Conservation (phyloP, 306 rosid species). For the Senna tora region DNA sequence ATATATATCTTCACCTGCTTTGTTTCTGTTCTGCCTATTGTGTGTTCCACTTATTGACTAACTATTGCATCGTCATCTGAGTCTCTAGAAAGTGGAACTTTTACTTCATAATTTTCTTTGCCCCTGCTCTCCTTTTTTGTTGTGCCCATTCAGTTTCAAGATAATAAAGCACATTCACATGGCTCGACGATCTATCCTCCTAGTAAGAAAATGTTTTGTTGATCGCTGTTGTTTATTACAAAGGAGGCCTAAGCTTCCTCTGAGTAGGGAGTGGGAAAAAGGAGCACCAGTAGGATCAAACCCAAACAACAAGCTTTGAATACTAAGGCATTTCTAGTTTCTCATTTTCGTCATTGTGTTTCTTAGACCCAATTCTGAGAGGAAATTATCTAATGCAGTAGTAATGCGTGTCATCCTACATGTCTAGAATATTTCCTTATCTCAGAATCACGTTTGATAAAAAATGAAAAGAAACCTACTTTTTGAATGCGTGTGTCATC, state of each 20-base stretch:
- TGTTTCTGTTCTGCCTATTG: not conserved
- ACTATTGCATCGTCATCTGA: constrained; percentile 18
- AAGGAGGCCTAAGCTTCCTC: not conserved
- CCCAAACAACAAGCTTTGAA: not conserved
- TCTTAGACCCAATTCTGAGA: not conserved
- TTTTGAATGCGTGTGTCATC: no score
- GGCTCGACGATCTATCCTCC: no score
- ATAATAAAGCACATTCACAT: no score
- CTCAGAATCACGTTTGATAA: no score
- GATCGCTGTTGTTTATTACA: not conserved
- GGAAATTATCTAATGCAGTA: not conserved
- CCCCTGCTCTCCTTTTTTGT: not conserved
- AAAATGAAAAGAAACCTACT: no score
- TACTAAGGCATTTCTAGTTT: not conserved
- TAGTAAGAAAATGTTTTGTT: no score
- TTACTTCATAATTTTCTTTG: not conserved
- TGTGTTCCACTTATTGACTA: not conserved
- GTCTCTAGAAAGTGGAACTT: not conserved
- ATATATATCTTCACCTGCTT: not conserved
- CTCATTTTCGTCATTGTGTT: not conserved
- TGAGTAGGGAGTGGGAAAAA: not conserved
- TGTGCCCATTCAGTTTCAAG: not conserved
- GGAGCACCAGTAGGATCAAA: not conserved
- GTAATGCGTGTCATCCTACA: not conserved
- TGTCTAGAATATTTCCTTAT: no score